Evolutionary conservation across 1,284 basidiomycete genomes (phyloP).

Genomic region (Mycosarcoma maydis): DNA sequence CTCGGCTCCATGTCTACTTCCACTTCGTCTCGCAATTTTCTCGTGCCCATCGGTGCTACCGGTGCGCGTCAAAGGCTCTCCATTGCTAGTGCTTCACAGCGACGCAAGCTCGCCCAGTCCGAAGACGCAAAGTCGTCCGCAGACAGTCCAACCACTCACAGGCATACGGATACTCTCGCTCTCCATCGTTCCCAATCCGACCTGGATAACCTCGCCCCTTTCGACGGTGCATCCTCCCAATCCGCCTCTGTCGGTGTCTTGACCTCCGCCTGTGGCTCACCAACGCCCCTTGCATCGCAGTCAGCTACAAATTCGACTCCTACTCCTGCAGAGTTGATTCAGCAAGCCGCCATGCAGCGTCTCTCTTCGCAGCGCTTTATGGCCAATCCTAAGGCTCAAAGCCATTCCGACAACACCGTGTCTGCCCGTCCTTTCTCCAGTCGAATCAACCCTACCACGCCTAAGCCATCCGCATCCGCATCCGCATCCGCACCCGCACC

Average conservation of each 20-base stretch:
- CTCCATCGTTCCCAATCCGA: slow-evolving; percentile 27
- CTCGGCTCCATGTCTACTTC: slow-evolving; percentile 13
- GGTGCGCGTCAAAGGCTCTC: slow-evolving; percentile 60
- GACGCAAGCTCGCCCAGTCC: slow-evolving; percentile 31
- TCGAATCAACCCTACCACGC: too few relatives aligned
- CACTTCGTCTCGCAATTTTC: slow-evolving; percentile 49
- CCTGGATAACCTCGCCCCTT: slow-evolving; percentile 11
- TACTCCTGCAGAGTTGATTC: slow-evolving; percentile 27
- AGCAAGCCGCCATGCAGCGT: slow-evolving; percentile 43
- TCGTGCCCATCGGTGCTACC: slow-evolving; percentile 59
- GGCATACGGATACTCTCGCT: background rate
- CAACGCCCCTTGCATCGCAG: background rate
- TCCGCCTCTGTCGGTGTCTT: slow-evolving; percentile 14
- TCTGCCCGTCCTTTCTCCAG: slow-evolving; percentile 2
- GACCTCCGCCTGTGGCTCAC: background rate
- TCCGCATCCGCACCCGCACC: too few relatives aligned
- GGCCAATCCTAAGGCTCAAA: slow-evolving; percentile 7
- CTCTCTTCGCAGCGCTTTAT: slow-evolving; percentile 38
- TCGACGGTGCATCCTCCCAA: too few relatives aligned
- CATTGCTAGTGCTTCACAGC: slow-evolving; percentile 52
- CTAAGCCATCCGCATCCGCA: background rate
- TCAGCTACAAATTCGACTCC: background rate
- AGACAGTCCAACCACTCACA: background rate
- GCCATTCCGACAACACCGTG: slow-evolving; percentile 15
- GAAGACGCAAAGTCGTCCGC: slow-evolving; percentile 28